These are phyloP conservation scores for Bryum argenteum DNA, from an alignment of 225 moss, liverwort and hornwort species.

Conservation along the genomic window DNA sequence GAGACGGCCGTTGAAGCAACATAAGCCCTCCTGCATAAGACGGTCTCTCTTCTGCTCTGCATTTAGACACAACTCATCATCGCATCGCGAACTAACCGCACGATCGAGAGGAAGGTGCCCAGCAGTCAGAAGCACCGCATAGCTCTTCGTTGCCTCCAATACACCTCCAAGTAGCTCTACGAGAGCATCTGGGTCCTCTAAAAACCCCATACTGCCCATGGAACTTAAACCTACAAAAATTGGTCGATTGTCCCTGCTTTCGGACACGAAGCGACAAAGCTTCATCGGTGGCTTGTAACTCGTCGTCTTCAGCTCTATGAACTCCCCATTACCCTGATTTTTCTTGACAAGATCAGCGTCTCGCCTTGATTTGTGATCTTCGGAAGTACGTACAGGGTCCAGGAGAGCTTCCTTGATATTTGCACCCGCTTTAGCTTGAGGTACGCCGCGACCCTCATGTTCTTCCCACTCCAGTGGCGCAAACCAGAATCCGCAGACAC, in stretches of 20 bases:
- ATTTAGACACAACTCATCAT: slow-evolving; percentile 2
- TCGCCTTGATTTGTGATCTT: neutral
- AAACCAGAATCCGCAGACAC: slow-evolving; percentile 94
- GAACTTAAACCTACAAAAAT: slow-evolving; percentile 86
- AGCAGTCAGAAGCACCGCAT: slow-evolving; percentile 69
- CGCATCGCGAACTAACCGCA: slow-evolving; percentile 32
- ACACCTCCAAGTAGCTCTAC: slow-evolving; percentile 54
- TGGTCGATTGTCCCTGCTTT: slow-evolving; percentile 24
- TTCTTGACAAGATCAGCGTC: neutral
- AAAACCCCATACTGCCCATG: slow-evolving; percentile 87
- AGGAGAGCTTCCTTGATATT: neutral
- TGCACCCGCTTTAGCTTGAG: slow-evolving; percentile 13
- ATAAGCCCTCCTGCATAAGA: slow-evolving; percentile 50
- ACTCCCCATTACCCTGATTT: neutral
- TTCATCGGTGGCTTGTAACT: slow-evolving; percentile 45
- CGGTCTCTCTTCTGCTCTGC: slow-evolving; percentile 22
- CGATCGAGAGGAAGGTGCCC: slow-evolving; percentile 69
- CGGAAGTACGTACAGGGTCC: slow-evolving; percentile 25
- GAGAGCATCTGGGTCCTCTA: slow-evolving; percentile 55
- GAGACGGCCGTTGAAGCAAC: slow-evolving; percentile 57
- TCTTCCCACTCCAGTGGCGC: slow-evolving; percentile 78
- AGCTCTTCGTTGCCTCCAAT: slow-evolving; percentile 47
- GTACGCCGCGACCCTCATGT: slow-evolving; percentile 5
- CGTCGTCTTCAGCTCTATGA: neutral
- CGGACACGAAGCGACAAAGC: slow-evolving; percentile 53